Evolutionary conservation across 2,329 filamentous ascomycete species (phyloP).

Genomic region (Colletotrichum lini): DNA sequence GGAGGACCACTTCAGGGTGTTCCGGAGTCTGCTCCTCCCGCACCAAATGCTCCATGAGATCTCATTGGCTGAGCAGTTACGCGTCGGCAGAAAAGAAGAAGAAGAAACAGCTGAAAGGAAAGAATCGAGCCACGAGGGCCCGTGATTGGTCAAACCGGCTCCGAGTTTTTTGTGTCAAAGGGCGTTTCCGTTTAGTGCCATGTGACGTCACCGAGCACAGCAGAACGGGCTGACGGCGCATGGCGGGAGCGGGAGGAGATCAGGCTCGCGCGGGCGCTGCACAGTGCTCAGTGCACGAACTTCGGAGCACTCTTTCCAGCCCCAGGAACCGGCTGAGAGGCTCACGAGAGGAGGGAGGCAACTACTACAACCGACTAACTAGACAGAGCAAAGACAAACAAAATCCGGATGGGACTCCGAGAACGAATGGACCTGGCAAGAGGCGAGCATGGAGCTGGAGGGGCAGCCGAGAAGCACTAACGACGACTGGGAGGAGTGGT

Average conservation of each 20-base stretch:
- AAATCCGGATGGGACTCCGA: not conserved
- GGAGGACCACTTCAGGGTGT: not conserved
- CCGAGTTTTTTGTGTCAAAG: not conserved
- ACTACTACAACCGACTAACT: no score
- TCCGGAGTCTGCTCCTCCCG: constrained; percentile 33
- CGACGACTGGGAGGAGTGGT: not conserved
- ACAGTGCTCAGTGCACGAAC: not conserved
- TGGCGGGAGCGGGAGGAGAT: constrained; percentile 25
- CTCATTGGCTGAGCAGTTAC: constrained; percentile 16
- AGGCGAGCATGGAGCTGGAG: not conserved
- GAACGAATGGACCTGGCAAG: not conserved
- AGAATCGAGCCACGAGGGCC: not conserved
- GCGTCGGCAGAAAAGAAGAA: constrained; percentile 5
- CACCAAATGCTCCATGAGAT: not conserved
- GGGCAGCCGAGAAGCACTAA: not conserved
- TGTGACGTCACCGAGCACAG: constrained; percentile 25
- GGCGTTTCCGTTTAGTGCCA: not conserved
- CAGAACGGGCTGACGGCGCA: constrained; percentile 19
- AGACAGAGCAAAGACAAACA: not conserved
- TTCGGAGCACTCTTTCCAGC: constrained; percentile 10
- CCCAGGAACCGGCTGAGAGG: not conserved
- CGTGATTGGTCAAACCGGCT: not conserved
- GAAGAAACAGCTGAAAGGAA: not conserved
- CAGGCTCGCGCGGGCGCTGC: constrained; percentile 15
- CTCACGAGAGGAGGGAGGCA: not conserved